These are phyloP conservation scores for Debaryomyces maramus DNA, from an alignment of 805 yeast species.

Conservation along the genomic window DNA sequence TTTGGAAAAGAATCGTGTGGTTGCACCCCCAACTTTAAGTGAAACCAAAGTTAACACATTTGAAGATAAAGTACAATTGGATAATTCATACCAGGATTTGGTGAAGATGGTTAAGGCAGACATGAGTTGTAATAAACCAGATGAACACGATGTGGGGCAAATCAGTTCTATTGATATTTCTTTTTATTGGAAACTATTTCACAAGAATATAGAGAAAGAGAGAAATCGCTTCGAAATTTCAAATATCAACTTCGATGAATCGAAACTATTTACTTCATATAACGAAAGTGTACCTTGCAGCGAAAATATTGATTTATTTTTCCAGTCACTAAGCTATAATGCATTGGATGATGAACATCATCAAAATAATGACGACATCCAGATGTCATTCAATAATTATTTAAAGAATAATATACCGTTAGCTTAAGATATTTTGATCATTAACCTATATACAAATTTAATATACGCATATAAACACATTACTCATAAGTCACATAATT, in stretches of 20 bases:
- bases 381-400: conserved; percentile 1
- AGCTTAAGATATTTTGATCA: conserved; percentile 3
- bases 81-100: conserved; percentile 19
- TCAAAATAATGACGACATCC: background rate
- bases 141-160: background rate
- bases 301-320: conserved; percentile 25
- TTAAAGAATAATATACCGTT: conserved; percentile 5
- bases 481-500: conserved; percentile 15
- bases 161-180: conserved; percentile 22
- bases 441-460: background rate
- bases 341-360: background rate
- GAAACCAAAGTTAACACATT: conserved; percentile 12
- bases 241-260: background rate
- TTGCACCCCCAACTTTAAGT: conserved; percentile 4
- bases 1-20: too few relatives aligned
- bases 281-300: conserved; percentile 2
- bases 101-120: conserved; percentile 16
- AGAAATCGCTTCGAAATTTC: conserved; percentile 14
- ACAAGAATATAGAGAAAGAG: conserved; percentile 26
- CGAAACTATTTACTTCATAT: background rate
- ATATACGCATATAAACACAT: background rate
- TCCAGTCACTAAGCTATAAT: conserved; percentile 12
- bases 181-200: conserved; percentile 20
- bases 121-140: conserved; percentile 3
- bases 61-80: conserved; percentile 16